Evolutionary conservation across 805 yeast genomes (phyloP), one percentile per base, ranked within the genome.

Genomic region (Myxozyma udenii): DNA sequence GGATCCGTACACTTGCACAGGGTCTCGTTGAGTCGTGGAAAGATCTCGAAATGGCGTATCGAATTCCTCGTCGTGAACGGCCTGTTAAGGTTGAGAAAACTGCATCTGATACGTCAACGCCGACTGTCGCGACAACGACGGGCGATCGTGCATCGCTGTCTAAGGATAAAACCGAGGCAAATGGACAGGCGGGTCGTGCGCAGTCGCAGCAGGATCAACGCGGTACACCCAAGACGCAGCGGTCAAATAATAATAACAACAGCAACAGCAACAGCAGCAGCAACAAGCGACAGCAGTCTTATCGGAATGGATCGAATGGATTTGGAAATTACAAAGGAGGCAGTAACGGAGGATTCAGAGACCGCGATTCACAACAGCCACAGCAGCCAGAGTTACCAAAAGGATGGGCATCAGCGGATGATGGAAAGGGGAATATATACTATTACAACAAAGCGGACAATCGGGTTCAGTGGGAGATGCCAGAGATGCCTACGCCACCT

Each of bases 41-140:
- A 41, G 71, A 71, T 23, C 77, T 87, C 53, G 83, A 85, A 64
- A 80, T 87, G 78, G 90, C 89, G n/a, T 86, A 84, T 64, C 78
- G 93, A 41, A 90, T 91, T 46, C 90, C 95, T 0, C 83, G 90
- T 61, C 75, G 75, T 36, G 69, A 64, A 36, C 52, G 63, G 6
- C 58, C 60, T 22, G 55, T 49, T 1, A 55, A 47, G 32, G 35
- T 38, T 11, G 62, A 50, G 41, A 33, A n/a, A 28, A 54, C 22
- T 12, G 16, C 39, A 25, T 32, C 23, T 3, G 39, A 14, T 42
- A 56, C 39, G 18, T 38, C 47, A 4, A 23, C 28, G 3, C 22
- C 40, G 12, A 16, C 26, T 24, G 18, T 38, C 32, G 18, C 38
- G 18, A 35, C 38, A 35, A 35, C 38, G 12, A 35, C 38, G 18